phyloP scores from a whole-genome alignment of 768 basidiomycete genomes.

The Mycena rebaudengoi region DNA sequence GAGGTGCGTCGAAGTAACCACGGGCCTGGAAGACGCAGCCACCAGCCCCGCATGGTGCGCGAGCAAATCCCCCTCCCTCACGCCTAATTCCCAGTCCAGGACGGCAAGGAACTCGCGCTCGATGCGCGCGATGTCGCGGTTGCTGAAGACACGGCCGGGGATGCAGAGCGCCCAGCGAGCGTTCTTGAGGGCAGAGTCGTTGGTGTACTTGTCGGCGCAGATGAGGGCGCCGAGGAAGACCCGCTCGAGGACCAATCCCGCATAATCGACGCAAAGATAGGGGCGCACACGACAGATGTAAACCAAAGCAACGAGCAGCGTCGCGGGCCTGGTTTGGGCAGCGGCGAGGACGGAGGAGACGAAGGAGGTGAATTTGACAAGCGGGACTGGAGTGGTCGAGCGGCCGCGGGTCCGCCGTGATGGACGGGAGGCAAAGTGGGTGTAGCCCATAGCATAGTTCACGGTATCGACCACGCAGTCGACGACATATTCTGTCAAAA shows the following conservation, averaged over 20 bases:
- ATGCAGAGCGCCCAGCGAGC: slow-evolving; percentile 65
- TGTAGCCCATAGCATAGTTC: slow-evolving; percentile 55
- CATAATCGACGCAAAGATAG: slow-evolving; percentile 58
- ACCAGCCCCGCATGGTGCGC: too few species aligned
- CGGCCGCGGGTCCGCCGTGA: slow-evolving; percentile 39
- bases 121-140: slow-evolving; percentile 58
- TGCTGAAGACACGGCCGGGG: slow-evolving; percentile 57
- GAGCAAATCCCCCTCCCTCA: slow-evolving; percentile 55
- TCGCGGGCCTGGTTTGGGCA: background rate
- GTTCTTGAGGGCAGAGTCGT: slow-evolving; percentile 41
- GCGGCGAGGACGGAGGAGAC: background rate
- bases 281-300: slow-evolving; percentile 54
- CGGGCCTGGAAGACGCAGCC: too few species aligned
- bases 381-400: background rate
- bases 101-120: slow-evolving; percentile 62
- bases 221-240: slow-evolving; percentile 14
- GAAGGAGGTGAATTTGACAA: slow-evolving; percentile 15
- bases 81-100: slow-evolving; percentile 54
- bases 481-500: slow-evolving; percentile 51
- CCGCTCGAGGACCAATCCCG: slow-evolving; percentile 30
- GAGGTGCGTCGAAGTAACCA: too few species aligned
- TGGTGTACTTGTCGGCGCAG: slow-evolving; percentile 3
- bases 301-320: background rate
- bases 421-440: slow-evolving; percentile 57
- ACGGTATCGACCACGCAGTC: slow-evolving; percentile 55